Evolutionary conservation across 2,329 filamentous ascomycete species (phyloP).

Genomic region (Chrysosporium queenslandicum): DNA sequence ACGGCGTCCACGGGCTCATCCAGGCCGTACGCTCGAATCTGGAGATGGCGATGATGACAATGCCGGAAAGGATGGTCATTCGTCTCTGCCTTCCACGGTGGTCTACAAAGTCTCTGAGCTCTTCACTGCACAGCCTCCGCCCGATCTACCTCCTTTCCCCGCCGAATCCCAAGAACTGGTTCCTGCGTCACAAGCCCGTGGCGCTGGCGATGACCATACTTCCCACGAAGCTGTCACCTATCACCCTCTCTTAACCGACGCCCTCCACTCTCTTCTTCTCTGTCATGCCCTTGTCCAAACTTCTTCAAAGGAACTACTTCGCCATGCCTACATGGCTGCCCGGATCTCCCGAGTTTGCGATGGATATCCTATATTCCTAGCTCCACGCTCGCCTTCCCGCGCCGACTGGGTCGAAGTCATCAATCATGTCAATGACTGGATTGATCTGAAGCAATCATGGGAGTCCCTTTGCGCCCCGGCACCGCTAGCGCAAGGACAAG

Average conservation of each 20-base stretch:
- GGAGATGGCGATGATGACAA: slow-evolving; percentile 18
- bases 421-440: slow-evolving; percentile 57
- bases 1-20: slow-evolving; percentile 21
- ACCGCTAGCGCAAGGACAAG: slow-evolving; percentile 40
- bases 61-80: slow-evolving; percentile 25
- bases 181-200: slow-evolving; percentile 26
- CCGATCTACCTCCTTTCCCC: slow-evolving; percentile 59
- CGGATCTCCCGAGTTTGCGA: slow-evolving; percentile 63
- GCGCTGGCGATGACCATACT: neutral
- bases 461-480: slow-evolving; percentile 58
- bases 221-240: slow-evolving; percentile 62
- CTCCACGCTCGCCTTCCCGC: slow-evolving; percentile 59
- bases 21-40: slow-evolving; percentile 19
- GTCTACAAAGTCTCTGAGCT: slow-evolving; percentile 52
- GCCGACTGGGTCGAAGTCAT: slow-evolving; percentile 74
- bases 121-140: slow-evolving; percentile 58
- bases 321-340: slow-evolving; percentile 73
- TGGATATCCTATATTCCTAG: slow-evolving; percentile 70
- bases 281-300: slow-evolving; percentile 73
- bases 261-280: slow-evolving; percentile 66
- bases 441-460: slow-evolving; percentile 56
- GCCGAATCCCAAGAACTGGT: slow-evolving; percentile 30
- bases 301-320: slow-evolving; percentile 62
- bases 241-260: slow-evolving; percentile 69
- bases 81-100: slow-evolving; percentile 38